A percentile compares a stretch with the other conserved stretches of the same genome.
Evolutionary conservation across 208 protist genomes (phyloP).

Genomic region (Leishmania tarentolae): DNA sequence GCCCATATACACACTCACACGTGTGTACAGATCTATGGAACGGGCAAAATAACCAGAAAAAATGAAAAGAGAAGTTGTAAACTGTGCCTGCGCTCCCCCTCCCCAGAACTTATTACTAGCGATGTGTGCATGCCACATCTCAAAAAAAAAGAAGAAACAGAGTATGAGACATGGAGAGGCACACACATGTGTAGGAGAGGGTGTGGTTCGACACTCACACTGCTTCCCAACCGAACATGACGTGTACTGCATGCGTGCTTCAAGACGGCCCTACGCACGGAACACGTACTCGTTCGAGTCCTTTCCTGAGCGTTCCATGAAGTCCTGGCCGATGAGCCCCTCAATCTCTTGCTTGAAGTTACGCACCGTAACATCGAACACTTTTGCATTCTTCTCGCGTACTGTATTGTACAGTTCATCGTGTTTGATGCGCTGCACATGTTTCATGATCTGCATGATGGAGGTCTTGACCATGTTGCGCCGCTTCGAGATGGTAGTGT

Average conservation of each 20-base stretch:
- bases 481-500: slow-evolving; percentile 15
- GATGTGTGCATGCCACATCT: background rate
- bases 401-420: slow-evolving; percentile 43
- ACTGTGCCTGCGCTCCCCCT: too few species aligned
- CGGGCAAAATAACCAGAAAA: background rate
- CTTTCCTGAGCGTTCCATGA: slow-evolving; percentile 35
- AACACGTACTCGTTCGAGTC: slow-evolving; percentile 26
- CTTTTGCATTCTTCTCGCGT: slow-evolving; percentile 27
- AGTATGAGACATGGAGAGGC: background rate
- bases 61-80: background rate
- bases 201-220: background rate
- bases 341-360: slow-evolving; percentile 65
- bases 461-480: slow-evolving; percentile 34
- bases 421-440: slow-evolving; percentile 29
- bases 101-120: background rate
- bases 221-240: background rate
- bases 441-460: slow-evolving; percentile 56
- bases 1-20: background rate
- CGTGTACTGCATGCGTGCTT: background rate
- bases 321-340: slow-evolving; percentile 52
- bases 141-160: background rate
- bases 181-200: background rate
- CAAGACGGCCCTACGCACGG: slow-evolving; percentile 12
- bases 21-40: background rate
- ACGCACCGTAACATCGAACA: slow-evolving; percentile 34